Conservation (phyloP, 2,329 filamentous ascomycete species). For the Aspergillus fructus region DNA sequence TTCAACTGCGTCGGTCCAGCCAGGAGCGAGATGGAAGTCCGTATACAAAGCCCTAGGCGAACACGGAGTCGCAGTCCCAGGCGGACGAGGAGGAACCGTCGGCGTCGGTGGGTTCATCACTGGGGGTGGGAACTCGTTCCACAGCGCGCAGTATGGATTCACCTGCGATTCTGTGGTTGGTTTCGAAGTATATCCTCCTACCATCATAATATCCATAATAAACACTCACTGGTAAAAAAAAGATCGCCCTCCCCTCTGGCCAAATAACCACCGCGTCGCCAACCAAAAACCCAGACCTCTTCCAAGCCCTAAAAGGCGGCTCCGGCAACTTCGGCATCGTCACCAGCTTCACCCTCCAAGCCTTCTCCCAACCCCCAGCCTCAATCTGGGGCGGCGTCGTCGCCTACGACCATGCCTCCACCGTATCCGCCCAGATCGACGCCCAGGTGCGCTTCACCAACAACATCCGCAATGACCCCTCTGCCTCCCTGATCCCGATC, state of each 20-base stretch:
- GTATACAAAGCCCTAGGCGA: background rate
- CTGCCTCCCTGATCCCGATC: slow-evolving; percentile 38
- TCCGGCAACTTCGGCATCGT: slow-evolving; percentile 3
- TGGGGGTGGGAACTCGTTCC: background rate
- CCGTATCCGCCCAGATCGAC: slow-evolving; percentile 9
- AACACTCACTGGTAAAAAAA: background rate
- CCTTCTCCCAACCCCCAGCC: background rate
- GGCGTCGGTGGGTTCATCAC: background rate
- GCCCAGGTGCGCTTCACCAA: slow-evolving; percentile 18
- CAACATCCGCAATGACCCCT: slow-evolving; percentile 15
- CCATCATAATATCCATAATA: too few relatives aligned
- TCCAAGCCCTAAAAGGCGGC: background rate
- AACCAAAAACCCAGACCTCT: background rate
- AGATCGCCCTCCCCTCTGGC: background rate
- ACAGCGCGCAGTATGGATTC: background rate
- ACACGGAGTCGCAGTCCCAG: background rate
- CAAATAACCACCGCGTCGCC: background rate
- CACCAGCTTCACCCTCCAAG: background rate
- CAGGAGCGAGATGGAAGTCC: background rate
- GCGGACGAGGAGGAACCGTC: background rate
- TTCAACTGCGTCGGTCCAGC: background rate
- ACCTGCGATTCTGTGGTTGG: background rate
- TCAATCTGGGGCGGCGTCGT: background rate
- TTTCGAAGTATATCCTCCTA: background rate
- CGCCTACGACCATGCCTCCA: background rate